These are phyloP conservation scores for Pholiota adiposa DNA, from an alignment of 1,284 basidiomycete genomes.

Conservation along the genomic window DNA sequence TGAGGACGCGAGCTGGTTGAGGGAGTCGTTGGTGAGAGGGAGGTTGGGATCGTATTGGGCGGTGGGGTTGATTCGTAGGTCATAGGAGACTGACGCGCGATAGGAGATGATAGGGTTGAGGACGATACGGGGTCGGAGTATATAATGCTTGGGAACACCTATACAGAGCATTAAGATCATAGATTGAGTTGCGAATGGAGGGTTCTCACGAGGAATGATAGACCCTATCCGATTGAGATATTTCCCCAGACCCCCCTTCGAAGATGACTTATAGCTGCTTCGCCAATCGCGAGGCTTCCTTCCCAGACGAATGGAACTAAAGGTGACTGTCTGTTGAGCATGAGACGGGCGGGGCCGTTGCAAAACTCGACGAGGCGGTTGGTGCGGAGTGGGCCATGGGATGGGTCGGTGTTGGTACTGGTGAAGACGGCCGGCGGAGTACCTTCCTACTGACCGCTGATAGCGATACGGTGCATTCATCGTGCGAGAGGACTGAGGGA, in stretches of 20 bases:
- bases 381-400: background rate
- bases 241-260: constrained; percentile 14
- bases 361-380: background rate
- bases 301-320: constrained; percentile 7
- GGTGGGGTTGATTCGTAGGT: constrained; percentile 14
- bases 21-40: constrained; percentile 1
- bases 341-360: background rate
- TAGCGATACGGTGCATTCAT: background rate
- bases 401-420: background rate
- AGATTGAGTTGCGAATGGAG: background rate
- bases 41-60: constrained; percentile 6
- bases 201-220: constrained; percentile 13
- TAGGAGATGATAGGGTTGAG: constrained; percentile 5
- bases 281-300: constrained; percentile 19
- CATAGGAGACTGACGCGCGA: constrained; percentile 10
- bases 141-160: background rate
- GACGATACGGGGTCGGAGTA: constrained; percentile 9
- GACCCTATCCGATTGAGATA: constrained; percentile 17
- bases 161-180: background rate
- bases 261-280: constrained; percentile 19
- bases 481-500: background rate
- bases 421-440: background rate
- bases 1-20: constrained; percentile 19
- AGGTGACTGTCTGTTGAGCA: background rate
- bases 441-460: background rate